Evolutionary conservation across 257 asterid genomes (phyloP).

Genomic region (Lycium barbarum): DNA sequence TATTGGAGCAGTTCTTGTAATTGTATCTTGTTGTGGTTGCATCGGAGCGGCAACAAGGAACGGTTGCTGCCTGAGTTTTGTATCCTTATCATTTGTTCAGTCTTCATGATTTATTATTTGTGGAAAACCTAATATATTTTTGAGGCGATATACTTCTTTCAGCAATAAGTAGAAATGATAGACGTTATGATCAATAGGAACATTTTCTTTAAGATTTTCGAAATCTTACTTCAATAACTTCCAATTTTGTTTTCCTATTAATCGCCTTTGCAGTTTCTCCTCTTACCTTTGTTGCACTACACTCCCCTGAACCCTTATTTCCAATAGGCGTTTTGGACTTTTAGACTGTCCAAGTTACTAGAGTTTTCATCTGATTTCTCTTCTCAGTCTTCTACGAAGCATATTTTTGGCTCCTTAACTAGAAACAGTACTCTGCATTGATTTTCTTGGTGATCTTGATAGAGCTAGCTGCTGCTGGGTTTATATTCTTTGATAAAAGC

Average conservation of each 20-base stretch:
- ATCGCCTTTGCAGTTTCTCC: background rate
- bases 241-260: conserved; percentile 10
- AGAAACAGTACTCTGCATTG: conserved; percentile 71
- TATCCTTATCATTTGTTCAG: conserved; percentile 56
- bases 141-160: background rate
- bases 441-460: conserved; percentile 78
- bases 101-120: background rate
- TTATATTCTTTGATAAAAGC: conserved; percentile 88
- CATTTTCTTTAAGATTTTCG: background rate
- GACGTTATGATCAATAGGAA: background rate
- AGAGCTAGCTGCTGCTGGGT: conserved; percentile 85
- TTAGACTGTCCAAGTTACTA: background rate
- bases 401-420: conserved; percentile 73
- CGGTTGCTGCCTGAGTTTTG: conserved; percentile 96
- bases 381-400: conserved; percentile 12
- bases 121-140: background rate
- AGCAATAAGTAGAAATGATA: background rate
- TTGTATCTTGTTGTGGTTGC: conserved; percentile 92
- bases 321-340: background rate
- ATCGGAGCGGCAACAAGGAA: conserved; percentile 71
- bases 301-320: conserved; percentile 7
- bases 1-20: conserved; percentile 68
- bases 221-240: background rate
- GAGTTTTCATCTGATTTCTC: conserved; percentile 18
- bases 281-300: background rate